phyloP scores from a whole-genome alignment of 1,284 basidiomycete species.

The Leccinum griseonigrum region DNA sequence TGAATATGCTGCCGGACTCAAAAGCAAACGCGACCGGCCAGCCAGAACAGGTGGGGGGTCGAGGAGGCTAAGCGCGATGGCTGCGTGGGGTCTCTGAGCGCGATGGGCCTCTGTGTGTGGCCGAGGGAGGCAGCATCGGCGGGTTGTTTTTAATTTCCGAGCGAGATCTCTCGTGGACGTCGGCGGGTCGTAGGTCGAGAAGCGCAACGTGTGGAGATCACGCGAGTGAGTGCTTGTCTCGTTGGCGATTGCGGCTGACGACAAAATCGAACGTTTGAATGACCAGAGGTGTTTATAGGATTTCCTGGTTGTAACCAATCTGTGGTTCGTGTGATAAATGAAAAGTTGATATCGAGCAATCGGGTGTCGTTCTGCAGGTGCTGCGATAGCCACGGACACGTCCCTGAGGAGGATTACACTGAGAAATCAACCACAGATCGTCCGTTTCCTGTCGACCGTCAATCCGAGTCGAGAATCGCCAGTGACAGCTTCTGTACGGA shows the following conservation, averaged over 20 bases:
- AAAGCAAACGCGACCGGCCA: background rate
- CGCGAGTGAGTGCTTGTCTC: background rate
- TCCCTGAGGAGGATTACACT: slow-evolving; percentile 27
- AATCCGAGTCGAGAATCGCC: slow-evolving; percentile 4
- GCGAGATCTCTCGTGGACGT: slow-evolving; percentile 5
- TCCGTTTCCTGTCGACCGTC: slow-evolving; percentile 8
- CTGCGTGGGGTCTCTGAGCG: background rate
- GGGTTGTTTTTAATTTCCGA: slow-evolving; percentile 31
- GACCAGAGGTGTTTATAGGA: slow-evolving; percentile 10
- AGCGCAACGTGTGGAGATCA: background rate
- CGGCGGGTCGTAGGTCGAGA: slow-evolving; percentile 8
- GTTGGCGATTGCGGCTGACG: slow-evolving; percentile 15
- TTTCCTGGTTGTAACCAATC: slow-evolving; percentile 23
- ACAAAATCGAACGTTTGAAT: slow-evolving; percentile 19
- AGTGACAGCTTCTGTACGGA: slow-evolving; percentile 3
- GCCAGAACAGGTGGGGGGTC: background rate
- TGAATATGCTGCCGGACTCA: background rate
- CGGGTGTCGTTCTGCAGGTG: slow-evolving; percentile 8
- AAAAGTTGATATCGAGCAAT: slow-evolving; percentile 21
- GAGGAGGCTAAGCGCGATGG: background rate
- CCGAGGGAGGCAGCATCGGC: slow-evolving; percentile 8
- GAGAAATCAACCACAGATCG: slow-evolving; percentile 23
- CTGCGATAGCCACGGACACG: slow-evolving; percentile 25
- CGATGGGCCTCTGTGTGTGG: background rate
- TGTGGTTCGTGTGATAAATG: slow-evolving; percentile 30